Conservation (phyloP, 1,284 basidiomycete genomes). For the Cryptococcus sp. region DNA sequence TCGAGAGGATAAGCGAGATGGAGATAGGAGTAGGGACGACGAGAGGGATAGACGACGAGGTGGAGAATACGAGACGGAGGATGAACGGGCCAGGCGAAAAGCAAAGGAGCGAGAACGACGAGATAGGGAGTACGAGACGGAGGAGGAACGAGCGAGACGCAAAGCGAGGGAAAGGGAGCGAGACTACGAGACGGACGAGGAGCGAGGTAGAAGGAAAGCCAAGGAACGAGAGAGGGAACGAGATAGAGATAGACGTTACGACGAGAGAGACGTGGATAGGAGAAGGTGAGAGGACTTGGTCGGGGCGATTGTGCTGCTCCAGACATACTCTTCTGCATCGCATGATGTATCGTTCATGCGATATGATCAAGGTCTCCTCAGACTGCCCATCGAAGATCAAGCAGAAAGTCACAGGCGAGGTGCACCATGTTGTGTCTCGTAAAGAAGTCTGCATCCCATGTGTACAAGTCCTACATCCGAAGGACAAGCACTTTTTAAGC, state of each 20-base stretch:
- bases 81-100: conserved; percentile 10
- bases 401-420: no score
- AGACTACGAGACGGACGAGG: conserved; percentile 11
- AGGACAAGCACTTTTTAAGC: conserved; percentile 20
- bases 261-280: background rate
- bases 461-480: conserved; percentile 1
- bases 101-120: conserved; percentile 8
- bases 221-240: conserved; percentile 8
- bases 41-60: conserved; percentile 12
- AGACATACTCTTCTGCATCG: no score
- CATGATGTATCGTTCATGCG: no score
- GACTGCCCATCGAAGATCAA: no score
- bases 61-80: conserved; percentile 10
- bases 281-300: no score
- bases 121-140: conserved; percentile 4
- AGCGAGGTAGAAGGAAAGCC: conserved; percentile 12
- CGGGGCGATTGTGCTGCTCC: no score
- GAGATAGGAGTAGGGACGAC: conserved; percentile 4
- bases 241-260: background rate
- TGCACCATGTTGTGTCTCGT: conserved; percentile 1
- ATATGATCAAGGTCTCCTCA: no score
- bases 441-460: conserved; percentile 9
- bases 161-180: conserved; percentile 7
- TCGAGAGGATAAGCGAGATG: conserved; percentile 8
- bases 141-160: conserved; percentile 4